Evolutionary conservation across 164 flowering plant species (phyloP), one percentile per base, ranked within the genome.

Genomic region (Vitis rupestris): DNA sequence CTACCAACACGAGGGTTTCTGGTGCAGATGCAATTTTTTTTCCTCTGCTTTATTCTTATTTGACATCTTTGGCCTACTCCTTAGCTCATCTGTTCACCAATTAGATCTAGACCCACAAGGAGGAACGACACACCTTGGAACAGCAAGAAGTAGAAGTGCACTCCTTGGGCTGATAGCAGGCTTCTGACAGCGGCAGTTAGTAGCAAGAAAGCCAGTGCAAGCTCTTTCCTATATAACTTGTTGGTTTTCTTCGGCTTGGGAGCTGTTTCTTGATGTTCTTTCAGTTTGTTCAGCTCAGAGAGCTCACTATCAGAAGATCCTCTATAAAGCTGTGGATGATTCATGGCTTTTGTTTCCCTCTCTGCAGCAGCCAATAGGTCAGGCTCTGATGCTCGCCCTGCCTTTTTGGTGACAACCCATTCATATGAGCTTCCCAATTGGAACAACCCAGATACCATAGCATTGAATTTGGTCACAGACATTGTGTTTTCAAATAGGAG

Each of bases 401-500:
- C 30, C 47, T 75, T 75, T 49, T 75, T 75, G 10, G 78, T 75
- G 44, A 75, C 78, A 16, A 75, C 59, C 78, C 78, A 75, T 13
- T 75, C 78, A 53, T 71, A 71, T 3, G 75, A 59, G 61, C 78
- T 75, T 14, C 78, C 75, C 27, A 75, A 50, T 63, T 75, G 78
- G 71, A 75, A 71, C 47, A 75, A 53, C n/a, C 78, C 78, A 3
- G 78, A 75, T 12, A 75, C 50, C 75, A 71, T 71, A 47, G 78
- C 78, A 29, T 66, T 71, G 75, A 75, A 75, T 63, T 75, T 75
- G 57, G 78, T 75, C 15, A 75, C 74, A 4, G 78, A 75, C 78
- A 75, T 75, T 8, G 78, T 70, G 75, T 75, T 75, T 60, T 75
- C 78, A 14, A 75, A 75, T 4, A 75, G 74, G 1, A 75, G 74